Conservation (phyloP, 1,284 basidiomycete species). For the Filobasidium uniguttulatum region DNA sequence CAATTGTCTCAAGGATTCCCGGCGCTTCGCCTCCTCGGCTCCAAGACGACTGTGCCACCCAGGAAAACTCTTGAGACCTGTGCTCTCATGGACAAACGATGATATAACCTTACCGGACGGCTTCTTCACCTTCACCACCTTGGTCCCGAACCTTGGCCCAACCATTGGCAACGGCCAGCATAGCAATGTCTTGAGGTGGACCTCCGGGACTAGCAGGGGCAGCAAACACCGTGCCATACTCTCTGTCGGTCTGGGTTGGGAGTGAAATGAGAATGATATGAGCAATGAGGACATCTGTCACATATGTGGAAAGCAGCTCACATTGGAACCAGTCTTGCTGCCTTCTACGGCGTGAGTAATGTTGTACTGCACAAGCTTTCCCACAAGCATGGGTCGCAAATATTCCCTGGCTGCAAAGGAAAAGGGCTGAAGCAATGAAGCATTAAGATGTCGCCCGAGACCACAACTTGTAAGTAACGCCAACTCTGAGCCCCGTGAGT, state of each 20-base stretch:
- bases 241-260: constrained; percentile 19
- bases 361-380: constrained; percentile 52
- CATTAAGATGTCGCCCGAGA: background rate
- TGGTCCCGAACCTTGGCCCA: constrained; percentile 85
- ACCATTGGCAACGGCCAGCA: constrained; percentile 66
- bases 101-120: constrained; percentile 21
- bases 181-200: constrained; percentile 50
- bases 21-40: constrained; percentile 62
- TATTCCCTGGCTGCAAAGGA: constrained; percentile 89
- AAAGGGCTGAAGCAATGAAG: constrained; percentile 48
- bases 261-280: background rate
- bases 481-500: background rate
- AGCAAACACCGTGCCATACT: constrained; percentile 33
- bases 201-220: constrained; percentile 36
- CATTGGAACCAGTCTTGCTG: constrained; percentile 15
- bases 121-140: constrained; percentile 35
- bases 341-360: constrained; percentile 31
- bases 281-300: background rate
- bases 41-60: constrained; percentile 27
- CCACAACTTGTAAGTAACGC: background rate
- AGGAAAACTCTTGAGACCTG: background rate
- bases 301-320: background rate
- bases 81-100: background rate
- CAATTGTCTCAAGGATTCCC: constrained; percentile 42
- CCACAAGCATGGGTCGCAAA: constrained; percentile 67